A percentile compares a stretch with the other conserved stretches of the same genome.
These are phyloP conservation scores for Yamadazyma spencermartinsiae DNA, from an alignment of 1,139 yeast species.

Conservation along the genomic window DNA sequence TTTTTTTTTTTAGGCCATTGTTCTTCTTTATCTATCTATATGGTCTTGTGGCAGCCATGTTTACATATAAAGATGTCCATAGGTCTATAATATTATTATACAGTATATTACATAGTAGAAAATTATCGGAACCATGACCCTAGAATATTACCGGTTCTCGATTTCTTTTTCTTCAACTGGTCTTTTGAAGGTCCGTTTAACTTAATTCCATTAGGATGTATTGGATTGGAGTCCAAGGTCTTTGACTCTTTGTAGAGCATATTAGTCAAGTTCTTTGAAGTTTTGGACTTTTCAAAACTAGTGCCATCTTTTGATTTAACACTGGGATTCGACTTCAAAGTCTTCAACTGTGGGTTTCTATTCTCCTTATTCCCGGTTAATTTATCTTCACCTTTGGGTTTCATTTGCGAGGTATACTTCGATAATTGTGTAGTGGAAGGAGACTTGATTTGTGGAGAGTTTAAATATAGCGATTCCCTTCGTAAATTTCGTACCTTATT, in stretches of 20 bases:
- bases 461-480: constrained; percentile 15
- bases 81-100: background rate
- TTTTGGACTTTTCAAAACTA: constrained; percentile 10
- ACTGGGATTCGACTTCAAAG: background rate
- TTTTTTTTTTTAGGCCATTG: constrained; percentile 8
- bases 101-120: background rate
- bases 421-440: constrained; percentile 28
- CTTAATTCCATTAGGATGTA: background rate
- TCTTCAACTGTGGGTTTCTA: background rate
- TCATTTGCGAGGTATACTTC: constrained; percentile 5
- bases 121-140: constrained; percentile 5
- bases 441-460: constrained; percentile 19
- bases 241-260: constrained; percentile 11
- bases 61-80: too few relatives aligned
- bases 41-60: background rate
- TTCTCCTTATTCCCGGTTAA: constrained; percentile 2
- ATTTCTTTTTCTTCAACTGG: constrained; percentile 1
- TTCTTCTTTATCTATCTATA: background rate
- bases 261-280: constrained; percentile 10
- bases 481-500: constrained; percentile 18
- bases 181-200: background rate
- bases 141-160: constrained; percentile 2
- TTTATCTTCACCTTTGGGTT: background rate
- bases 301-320: too few relatives aligned
- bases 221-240: background rate